Conservation (phyloP, 2,329 filamentous ascomycete genomes). For the Arachnomyces sp. region DNA sequence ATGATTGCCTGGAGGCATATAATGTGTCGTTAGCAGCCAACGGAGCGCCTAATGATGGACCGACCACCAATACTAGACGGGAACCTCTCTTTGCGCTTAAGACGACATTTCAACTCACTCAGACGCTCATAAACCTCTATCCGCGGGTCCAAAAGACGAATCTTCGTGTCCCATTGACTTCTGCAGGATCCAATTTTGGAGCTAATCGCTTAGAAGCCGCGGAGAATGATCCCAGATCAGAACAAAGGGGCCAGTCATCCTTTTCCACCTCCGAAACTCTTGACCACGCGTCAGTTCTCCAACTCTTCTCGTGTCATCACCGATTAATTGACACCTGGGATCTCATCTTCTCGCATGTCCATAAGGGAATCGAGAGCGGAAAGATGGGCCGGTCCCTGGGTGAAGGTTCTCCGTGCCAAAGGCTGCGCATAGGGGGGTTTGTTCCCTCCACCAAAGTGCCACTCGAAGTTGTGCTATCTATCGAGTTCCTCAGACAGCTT, state of each 20-base stretch:
- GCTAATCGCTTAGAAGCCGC: too few relatives aligned
- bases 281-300: background rate
- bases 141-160: background rate
- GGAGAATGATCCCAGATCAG: too few relatives aligned
- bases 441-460: slow-evolving; percentile 2
- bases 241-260: too few relatives aligned
- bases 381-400: background rate
- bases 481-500: slow-evolving; percentile 2
- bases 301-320: slow-evolving; percentile 2
- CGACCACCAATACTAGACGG: background rate
- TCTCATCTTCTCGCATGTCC: slow-evolving; percentile 1
- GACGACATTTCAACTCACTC: background rate
- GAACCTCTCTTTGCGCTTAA: background rate
- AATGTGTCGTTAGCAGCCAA: background rate
- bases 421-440: slow-evolving; percentile 3
- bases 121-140: slow-evolving; percentile 1
- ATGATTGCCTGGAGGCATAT: background rate
- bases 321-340: slow-evolving; percentile 1
- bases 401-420: background rate
- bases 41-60: background rate
- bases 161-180: too few relatives aligned
- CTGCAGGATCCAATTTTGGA: too few relatives aligned
- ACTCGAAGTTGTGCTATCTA: slow-evolving; percentile 2
- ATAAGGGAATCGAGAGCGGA: background rate
- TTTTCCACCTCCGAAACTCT: background rate